phyloP scores from a whole-genome alignment of 2,329 filamentous ascomycete species.

The Tolypocladium ophioglossoides region DNA sequence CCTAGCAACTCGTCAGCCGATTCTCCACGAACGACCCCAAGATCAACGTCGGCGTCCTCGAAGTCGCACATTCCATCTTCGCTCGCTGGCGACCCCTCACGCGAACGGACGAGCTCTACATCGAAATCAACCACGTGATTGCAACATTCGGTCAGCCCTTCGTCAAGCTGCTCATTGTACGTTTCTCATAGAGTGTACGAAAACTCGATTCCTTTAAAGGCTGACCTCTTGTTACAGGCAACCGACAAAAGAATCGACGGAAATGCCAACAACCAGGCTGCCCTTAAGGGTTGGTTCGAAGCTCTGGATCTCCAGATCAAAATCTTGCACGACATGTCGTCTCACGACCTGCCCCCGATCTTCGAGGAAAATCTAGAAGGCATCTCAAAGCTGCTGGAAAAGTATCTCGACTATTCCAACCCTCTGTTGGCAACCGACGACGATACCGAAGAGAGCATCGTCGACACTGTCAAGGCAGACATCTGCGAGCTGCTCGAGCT shows the following conservation, averaged over 20 bases:
- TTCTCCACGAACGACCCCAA: slow-evolving; percentile 72
- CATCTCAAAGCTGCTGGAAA: slow-evolving; percentile 74
- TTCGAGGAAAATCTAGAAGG: slow-evolving; percentile 80
- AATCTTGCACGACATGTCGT: slow-evolving; percentile 94
- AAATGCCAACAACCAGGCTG: slow-evolving; percentile 64
- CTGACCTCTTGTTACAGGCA: slow-evolving; percentile 28
- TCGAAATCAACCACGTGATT: slow-evolving; percentile 94
- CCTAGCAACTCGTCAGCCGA: slow-evolving; percentile 74
- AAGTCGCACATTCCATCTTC: slow-evolving; percentile 98
- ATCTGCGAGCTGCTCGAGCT: slow-evolving; percentile 87
- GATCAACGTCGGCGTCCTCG: slow-evolving; percentile 86
- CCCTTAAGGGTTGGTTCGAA: slow-evolving; percentile 68
- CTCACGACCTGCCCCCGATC: slow-evolving; percentile 86
- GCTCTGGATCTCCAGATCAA: slow-evolving; percentile 83
- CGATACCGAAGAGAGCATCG: slow-evolving; percentile 73
- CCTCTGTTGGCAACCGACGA: slow-evolving; percentile 73
- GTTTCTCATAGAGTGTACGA: slow-evolving; percentile 8
- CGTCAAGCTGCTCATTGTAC: slow-evolving; percentile 64
- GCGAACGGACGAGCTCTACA: slow-evolving; percentile 83
- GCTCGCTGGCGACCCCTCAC: slow-evolving; percentile 91
- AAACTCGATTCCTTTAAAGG: neutral
- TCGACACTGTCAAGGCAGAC: slow-evolving; percentile 83
- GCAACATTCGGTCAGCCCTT: slow-evolving; percentile 76
- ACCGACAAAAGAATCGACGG: slow-evolving; percentile 63
- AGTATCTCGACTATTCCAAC: slow-evolving; percentile 87